Percentiles rank a stretch among this genome's conserved stretches.
These are phyloP conservation scores for Hawksworthiomyces lignivorus DNA, from an alignment of 2,329 filamentous ascomycete species.

Conservation along the genomic window DNA sequence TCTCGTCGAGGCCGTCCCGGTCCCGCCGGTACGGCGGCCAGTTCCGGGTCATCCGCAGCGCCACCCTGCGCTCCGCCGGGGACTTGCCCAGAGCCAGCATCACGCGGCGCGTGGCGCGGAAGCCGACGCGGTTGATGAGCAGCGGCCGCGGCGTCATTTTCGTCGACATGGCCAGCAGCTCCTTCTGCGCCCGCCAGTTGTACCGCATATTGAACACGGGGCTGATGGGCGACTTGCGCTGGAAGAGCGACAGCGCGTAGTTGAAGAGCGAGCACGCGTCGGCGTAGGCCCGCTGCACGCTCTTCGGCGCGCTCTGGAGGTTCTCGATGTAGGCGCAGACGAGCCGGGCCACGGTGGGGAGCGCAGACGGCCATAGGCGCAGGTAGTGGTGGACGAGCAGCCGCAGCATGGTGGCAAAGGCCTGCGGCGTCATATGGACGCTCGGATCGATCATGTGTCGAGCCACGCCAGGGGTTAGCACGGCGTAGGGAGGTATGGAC, in stretches of 20 bases:
- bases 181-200: slow-evolving; percentile 52
- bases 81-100: slow-evolving; percentile 48
- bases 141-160: slow-evolving; percentile 39
- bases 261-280: slow-evolving; percentile 33
- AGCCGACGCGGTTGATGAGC: slow-evolving; percentile 42
- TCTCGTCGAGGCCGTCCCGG: slow-evolving; percentile 53
- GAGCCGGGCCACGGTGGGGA: slow-evolving; percentile 22
- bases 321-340: slow-evolving; percentile 20
- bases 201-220: slow-evolving; percentile 30
- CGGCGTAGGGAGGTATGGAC: neutral
- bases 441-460: slow-evolving; percentile 15
- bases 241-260: slow-evolving; percentile 29
- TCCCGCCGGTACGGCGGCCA: slow-evolving; percentile 56
- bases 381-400: slow-evolving; percentile 23
- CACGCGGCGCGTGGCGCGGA: slow-evolving; percentile 46
- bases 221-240: slow-evolving; percentile 23
- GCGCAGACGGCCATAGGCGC: slow-evolving; percentile 22
- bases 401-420: slow-evolving; percentile 18
- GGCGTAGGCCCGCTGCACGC: slow-evolving; percentile 17
- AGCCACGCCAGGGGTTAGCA: slow-evolving; percentile 11
- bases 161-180: slow-evolving; percentile 45
- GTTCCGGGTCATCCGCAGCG: slow-evolving; percentile 38
- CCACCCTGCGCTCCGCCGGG: slow-evolving; percentile 38
- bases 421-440: slow-evolving; percentile 18
- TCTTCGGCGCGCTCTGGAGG: slow-evolving; percentile 9